Base-by-base conservation (phyloP, 345 rosid species). In the Limnanthes douglasii region DNA sequence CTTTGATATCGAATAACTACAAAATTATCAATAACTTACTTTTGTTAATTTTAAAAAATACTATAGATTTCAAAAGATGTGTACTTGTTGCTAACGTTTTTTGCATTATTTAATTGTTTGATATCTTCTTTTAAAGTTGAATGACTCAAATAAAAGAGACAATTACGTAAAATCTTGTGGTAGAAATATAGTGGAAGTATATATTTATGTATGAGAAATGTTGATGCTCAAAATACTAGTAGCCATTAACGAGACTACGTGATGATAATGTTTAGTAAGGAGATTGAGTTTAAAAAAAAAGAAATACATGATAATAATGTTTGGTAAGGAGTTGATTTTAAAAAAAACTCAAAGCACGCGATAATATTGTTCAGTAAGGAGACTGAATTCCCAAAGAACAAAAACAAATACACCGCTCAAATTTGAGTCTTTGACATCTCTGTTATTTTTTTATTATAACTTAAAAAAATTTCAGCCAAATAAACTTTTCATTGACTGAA, bases 381-480 rank as follows among this genome's bases (percentile, higher is more conserved):
- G 90, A 45, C 54, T 60, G 34, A 86, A 74, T 34, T 86, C 97
- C 97, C 97, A 86, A 3, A 86, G 93, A 31, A 88, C 95, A 0
- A 94, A 69, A 51, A 92, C 81, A 27, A 88, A 73, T 3, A 94
- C 98, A 3, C 98, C 94, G 23, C 94, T 92, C 54, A 81, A 56
- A 56, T 70, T 92, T 12, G 96, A 96, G 34, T 90, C 93, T 6
- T 54, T 25, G 1, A 80, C 93, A 50, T 69, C 70, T 18, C n/a
- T n/a, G n/a, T n/a, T n/a, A n/a, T n/a, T n/a, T n/a, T n/a, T n/a
- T n/a, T n/a, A n/a, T n/a, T n/a, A n/a, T n/a, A n/a, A n/a, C n/a
- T n/a, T n/a, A n/a, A n/a, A n/a, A n/a, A n/a, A n/a, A n/a, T n/a
- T n/a, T n/a, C n/a, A n/a, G n/a, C n/a, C n/a, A n/a, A n/a, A n/a